phyloP scores from a whole-genome alignment of 1,284 basidiomycete species.

The Nidula niveotomentosa region DNA sequence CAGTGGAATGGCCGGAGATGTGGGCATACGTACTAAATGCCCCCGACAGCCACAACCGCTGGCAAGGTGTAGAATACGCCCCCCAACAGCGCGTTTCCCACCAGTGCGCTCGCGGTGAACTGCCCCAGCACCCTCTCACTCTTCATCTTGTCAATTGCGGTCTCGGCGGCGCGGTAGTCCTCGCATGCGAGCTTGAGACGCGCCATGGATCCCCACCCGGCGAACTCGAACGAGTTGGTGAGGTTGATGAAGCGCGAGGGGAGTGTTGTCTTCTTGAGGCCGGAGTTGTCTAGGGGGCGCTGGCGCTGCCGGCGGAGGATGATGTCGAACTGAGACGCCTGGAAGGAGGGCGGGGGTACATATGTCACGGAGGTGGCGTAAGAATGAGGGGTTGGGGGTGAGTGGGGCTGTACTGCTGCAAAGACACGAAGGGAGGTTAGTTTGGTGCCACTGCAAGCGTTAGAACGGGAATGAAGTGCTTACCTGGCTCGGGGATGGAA shows the following conservation, averaged over 20 bases:
- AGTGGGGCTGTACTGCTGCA: neutral
- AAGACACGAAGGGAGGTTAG: neutral
- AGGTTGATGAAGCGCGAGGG: conserved; percentile 65
- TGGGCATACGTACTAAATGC: conserved; percentile 46
- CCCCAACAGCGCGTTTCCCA: conserved; percentile 69
- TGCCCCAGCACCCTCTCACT: conserved; percentile 48
- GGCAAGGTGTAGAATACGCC: conserved; percentile 74
- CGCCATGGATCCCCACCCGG: conserved; percentile 61
- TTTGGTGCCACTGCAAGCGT: neutral
- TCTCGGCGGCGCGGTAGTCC: conserved; percentile 33
- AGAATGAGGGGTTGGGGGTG: neutral
- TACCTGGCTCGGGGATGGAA: neutral
- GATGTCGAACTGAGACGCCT: conserved; percentile 48
- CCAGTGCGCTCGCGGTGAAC: conserved; percentile 58
- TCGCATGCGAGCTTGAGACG: conserved; percentile 40
- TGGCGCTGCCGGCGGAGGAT: conserved; percentile 57
- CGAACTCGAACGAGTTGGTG: conserved; percentile 64
- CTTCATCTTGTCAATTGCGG: conserved; percentile 28
- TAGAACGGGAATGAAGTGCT: neutral
- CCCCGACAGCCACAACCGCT: conserved; percentile 55
- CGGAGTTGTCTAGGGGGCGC: conserved; percentile 41
- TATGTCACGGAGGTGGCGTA: neutral
- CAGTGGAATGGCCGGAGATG: no score
- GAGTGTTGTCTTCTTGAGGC: conserved; percentile 41
- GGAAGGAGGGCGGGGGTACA: conserved; percentile 38